Evolutionary conservation across 139 green algal species (phyloP).

Genomic region (Chlorokybus atmophyticus): DNA sequence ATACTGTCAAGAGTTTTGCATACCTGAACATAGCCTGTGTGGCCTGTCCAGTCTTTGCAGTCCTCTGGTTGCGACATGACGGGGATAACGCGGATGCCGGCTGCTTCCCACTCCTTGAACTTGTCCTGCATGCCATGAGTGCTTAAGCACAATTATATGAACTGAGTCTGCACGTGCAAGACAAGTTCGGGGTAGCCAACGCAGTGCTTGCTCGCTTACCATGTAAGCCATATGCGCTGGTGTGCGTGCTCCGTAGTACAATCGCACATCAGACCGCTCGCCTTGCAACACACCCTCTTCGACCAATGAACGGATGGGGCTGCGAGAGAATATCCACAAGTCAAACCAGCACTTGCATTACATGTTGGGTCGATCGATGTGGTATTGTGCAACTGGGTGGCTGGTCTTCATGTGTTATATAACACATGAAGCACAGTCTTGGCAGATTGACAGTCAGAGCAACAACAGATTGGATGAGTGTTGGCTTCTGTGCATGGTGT

Average conservation of each 20-base stretch:
- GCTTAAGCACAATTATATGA: too few species aligned
- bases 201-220: slow-evolving; percentile 10
- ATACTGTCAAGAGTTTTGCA: slow-evolving; percentile 1
- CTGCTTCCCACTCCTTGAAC: slow-evolving; percentile 21
- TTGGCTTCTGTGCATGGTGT: too few species aligned
- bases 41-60: slow-evolving; percentile 8
- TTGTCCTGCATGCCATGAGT: slow-evolving; percentile 15
- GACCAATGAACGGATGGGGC: neutral
- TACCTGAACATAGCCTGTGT: slow-evolving; percentile 30
- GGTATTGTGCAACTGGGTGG: too few species aligned
- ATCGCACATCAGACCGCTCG: slow-evolving; percentile 18
- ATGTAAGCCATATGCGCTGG: slow-evolving; percentile 21
- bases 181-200: too few species aligned
- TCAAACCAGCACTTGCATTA: too few species aligned
- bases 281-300: neutral
- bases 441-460: too few species aligned
- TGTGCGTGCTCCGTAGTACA: slow-evolving; percentile 23
- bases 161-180: too few species aligned
- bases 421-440: too few species aligned
- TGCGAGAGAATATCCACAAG: too few species aligned
- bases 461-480: too few species aligned
- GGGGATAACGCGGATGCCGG: slow-evolving; percentile 26
- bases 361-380: too few species aligned
- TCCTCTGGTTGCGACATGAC: slow-evolving; percentile 21
- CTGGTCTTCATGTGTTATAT: too few species aligned